Conservation (phyloP, 495 filamentous ascomycete genomes). For the Hypoxylon fuscum region DNA sequence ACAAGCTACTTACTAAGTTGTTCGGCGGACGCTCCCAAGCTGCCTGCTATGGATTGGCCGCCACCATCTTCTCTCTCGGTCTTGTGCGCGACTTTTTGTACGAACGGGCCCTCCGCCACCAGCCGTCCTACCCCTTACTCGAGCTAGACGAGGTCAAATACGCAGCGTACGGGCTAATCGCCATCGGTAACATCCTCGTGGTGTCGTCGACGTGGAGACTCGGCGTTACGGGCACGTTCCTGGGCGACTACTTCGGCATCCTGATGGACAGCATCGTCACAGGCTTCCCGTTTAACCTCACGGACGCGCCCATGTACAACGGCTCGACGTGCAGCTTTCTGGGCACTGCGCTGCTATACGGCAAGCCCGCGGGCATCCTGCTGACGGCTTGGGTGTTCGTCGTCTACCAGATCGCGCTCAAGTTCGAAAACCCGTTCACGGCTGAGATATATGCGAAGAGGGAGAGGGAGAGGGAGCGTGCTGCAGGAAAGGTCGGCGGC, state of each 20-base stretch:
- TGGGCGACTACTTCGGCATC: conserved; percentile 98
- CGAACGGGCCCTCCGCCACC: conserved; percentile 76
- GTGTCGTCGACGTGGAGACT: conserved; percentile 88
- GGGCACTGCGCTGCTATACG: conserved; percentile 86
- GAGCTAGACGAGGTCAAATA: conserved; percentile 58
- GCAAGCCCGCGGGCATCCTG: conserved; percentile 86
- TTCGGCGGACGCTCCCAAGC: conserved; percentile 81
- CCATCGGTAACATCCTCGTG: conserved; percentile 83
- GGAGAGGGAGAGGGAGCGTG: conserved; percentile 72
- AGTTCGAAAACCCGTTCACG: conserved; percentile 98
- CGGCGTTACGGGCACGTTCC: conserved; percentile 95
- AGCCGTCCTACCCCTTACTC: conserved; percentile 77
- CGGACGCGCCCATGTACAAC: conserved; percentile 94
- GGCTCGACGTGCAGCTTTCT: conserved; percentile 92
- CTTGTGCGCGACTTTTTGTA: conserved; percentile 83
- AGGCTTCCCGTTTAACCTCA: conserved; percentile 94
- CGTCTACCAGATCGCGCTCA: conserved; percentile 83
- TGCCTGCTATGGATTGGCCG: conserved; percentile 90
- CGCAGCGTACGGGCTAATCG: conserved; percentile 74
- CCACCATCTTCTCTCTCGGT: conserved; percentile 88
- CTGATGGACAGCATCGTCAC: conserved; percentile 94
- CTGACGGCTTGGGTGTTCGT: conserved; percentile 78
- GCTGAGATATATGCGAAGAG: conserved; percentile 93
- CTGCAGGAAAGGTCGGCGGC: conserved; percentile 43
- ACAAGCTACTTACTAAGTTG: conserved; percentile 84